Evolutionary conservation across 1,284 basidiomycete species (phyloP).

Genomic region (Austropuccinia psidii): DNA sequence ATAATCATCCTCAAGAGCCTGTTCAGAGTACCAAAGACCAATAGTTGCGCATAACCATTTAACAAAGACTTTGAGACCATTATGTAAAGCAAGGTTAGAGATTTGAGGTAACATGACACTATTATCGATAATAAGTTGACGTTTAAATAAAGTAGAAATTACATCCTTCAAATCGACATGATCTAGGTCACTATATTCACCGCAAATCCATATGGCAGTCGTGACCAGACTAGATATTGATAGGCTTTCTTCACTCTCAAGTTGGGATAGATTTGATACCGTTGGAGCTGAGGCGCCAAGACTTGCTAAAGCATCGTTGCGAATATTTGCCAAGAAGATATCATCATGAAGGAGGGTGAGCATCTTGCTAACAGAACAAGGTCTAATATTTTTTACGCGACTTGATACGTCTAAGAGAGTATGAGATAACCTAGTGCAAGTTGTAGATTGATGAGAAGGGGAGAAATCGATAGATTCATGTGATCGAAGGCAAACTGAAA

Average conservation of each 20-base stretch:
- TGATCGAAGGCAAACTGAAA: constrained; percentile 49
- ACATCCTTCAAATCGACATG: constrained; percentile 40
- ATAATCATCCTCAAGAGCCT: not conserved
- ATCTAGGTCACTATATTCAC: constrained; percentile 66
- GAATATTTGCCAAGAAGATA: constrained; percentile 53
- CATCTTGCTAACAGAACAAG: constrained; percentile 73
- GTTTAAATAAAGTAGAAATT: constrained; percentile 54
- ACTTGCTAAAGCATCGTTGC: constrained; percentile 39
- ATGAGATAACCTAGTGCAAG: constrained; percentile 57
- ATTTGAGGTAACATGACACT: constrained; percentile 2
- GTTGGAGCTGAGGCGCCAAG: not conserved
- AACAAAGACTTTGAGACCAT: constrained; percentile 37
- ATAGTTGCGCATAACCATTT: constrained; percentile 22
- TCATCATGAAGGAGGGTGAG: constrained; percentile 70
- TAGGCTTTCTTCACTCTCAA: constrained; percentile 53
- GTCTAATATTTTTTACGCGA: constrained; percentile 66
- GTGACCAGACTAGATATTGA: constrained; percentile 61
- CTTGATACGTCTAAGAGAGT: constrained; percentile 80
- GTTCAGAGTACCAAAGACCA: constrained; percentile 9
- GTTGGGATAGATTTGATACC: constrained; percentile 55
- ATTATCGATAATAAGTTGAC: constrained; percentile 2
- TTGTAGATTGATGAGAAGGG: not conserved
- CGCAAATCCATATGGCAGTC: constrained; percentile 90
- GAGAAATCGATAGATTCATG: not conserved
- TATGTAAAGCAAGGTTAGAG: constrained; percentile 18